A percentile compares a stretch with the other conserved stretches of the same genome.
These are phyloP conservation scores for Zoysia japonica DNA, from an alignment of 176 grass and related monocot species.

Conservation along the genomic window DNA sequence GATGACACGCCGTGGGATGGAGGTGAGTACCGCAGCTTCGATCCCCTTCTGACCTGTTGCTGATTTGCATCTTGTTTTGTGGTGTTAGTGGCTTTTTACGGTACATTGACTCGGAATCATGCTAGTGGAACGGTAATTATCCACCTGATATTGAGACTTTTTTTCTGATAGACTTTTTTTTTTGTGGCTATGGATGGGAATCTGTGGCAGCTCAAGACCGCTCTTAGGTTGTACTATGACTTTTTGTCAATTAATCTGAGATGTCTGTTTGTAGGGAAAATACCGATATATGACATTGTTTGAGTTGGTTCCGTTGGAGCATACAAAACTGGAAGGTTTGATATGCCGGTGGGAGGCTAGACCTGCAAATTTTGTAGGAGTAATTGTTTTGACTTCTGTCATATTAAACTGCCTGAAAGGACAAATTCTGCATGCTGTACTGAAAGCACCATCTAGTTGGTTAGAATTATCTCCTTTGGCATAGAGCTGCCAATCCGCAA, in stretches of 20 bases:
- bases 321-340: neutral
- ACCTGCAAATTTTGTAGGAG: neutral
- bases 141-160: neutral
- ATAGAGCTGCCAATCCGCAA: neutral
- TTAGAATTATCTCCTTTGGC: neutral
- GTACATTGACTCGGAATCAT: neutral
- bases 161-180: neutral
- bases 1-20: slow-evolving; percentile 98
- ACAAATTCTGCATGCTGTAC: neutral
- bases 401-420: neutral
- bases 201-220: neutral
- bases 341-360: neutral
- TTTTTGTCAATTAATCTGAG: neutral
- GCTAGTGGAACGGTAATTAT: neutral
- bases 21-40: slow-evolving; percentile 55
- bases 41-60: slow-evolving; percentile 19
- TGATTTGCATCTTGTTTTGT: neutral
- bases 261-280: neutral
- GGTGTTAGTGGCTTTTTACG: neutral
- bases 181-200: neutral
- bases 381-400: no score
- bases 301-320: neutral
- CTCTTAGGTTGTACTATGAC: neutral
- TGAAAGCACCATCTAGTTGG: neutral
- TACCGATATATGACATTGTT: neutral